Evolutionary conservation across 1,284 basidiomycete species (phyloP), one percentile per base, ranked within the genome.

Genomic region (Tilletiopsis washingtonensis): DNA sequence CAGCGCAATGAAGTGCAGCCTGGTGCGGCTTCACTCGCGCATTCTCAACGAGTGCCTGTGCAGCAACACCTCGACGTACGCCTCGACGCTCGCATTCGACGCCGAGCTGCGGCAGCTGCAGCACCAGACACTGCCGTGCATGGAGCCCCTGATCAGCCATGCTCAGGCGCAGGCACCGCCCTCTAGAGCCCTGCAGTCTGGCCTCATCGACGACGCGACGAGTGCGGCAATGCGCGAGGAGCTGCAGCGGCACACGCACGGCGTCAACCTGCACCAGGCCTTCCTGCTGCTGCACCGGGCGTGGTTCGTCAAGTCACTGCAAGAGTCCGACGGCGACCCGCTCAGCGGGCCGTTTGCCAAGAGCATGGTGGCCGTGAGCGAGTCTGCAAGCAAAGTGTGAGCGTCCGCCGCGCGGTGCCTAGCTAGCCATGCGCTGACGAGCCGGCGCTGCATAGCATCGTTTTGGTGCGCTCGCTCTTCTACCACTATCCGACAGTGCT

Each of bases 251-350:
- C 44, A 51, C 37, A 46, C 45, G 21, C 39, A 45, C 4, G 43
- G 40, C 5, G 36, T 49, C 27, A 55, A 55, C 46, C 37, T 47
- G 29, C 43, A 51, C 37, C 53, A 55, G 34, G 37, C 39, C 11
- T 29, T 50, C 27, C 42, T 55, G 15, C 50, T 45, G n/a, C 40
- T 55, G 25, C 50, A 55, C 38, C 53, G 53, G 17, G 37, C 45
- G 9, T 55, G 53, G 53, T 55, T 55, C 37, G 29, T n/a, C 9
- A 34, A n/a, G 29, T 9, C 9, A n/a, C 29, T 34, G 29, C 29
- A 34, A 34, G 9, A 34, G n/a, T 34, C 29, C 29, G 29, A 34
- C 29, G 9, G 9, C 9, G 29, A 34, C n/a, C 29, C 29, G 9
- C 29, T 34, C 29, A 34, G 9, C 29, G 9, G 9, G 9, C 29